phyloP scores from a whole-genome alignment of 202 grass and related monocot genomes.

The Saccharum hybrid region DNA sequence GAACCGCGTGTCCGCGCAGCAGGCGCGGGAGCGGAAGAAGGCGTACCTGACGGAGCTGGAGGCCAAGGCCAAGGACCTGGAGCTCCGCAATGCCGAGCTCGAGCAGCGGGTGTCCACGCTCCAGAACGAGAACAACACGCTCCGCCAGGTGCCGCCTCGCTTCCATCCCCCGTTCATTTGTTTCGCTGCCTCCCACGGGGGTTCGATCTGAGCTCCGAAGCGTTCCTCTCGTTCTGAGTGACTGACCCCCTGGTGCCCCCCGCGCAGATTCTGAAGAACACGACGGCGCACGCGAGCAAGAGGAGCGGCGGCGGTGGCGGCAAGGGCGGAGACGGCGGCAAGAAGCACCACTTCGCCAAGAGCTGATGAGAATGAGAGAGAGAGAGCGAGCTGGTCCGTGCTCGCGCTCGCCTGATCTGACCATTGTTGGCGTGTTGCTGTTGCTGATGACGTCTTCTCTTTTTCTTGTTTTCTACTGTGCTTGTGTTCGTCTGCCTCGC shows the following conservation, averaged over 20 bases:
- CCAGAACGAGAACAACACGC: slow-evolving; percentile 98
- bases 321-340: slow-evolving; percentile 51
- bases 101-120: slow-evolving; percentile 93
- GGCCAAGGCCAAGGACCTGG: slow-evolving; percentile 79
- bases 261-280: slow-evolving; percentile 97
- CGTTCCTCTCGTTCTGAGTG: background rate
- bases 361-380: slow-evolving; percentile 26
- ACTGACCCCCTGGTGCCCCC: background rate
- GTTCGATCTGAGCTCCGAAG: background rate
- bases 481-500: slow-evolving; percentile 8
- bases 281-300: slow-evolving; percentile 76
- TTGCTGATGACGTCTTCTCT: slow-evolving; percentile 24
- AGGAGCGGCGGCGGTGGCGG: slow-evolving; percentile 44
- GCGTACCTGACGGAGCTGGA: slow-evolving; percentile 89
- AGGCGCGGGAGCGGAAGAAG: slow-evolving; percentile 99
- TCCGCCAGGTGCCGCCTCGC: slow-evolving; percentile 62
- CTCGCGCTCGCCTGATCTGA: slow-evolving; percentile 49
- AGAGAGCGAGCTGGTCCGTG: background rate
- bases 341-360: slow-evolving; percentile 59
- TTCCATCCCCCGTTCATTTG: background rate
- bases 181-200: background rate
- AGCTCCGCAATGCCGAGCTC: slow-evolving; percentile 85
- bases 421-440: slow-evolving; percentile 45
- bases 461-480: background rate
- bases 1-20: slow-evolving; percentile 98